Evolutionary conservation across 257 asterid species (phyloP).

Genomic region (Thymus quinquecostatus): DNA sequence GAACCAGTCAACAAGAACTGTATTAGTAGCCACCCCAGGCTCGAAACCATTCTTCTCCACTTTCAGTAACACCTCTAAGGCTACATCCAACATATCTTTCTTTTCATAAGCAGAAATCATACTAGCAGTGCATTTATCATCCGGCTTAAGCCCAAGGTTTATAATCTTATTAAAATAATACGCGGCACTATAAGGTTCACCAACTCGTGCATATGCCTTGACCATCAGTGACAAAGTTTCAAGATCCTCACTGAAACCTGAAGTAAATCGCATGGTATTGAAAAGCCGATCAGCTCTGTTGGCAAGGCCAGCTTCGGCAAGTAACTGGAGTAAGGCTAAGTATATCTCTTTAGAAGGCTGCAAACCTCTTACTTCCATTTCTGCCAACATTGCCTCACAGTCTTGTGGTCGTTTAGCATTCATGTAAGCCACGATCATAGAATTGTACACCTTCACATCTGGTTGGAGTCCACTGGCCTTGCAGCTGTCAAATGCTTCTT

Average conservation of each 20-base stretch:
- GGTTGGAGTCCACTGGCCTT: constrained; percentile 63
- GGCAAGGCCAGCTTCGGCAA: constrained; percentile 44
- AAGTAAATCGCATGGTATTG: constrained; percentile 55
- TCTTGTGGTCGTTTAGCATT: constrained; percentile 54
- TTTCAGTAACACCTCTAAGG: constrained; percentile 60
- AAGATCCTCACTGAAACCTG: constrained; percentile 46
- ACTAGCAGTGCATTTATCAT: constrained; percentile 71
- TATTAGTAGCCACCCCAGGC: constrained; percentile 73
- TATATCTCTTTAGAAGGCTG: constrained; percentile 60
- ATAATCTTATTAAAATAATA: constrained; percentile 53
- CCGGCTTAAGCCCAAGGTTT: constrained; percentile 72
- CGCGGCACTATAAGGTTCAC: constrained; percentile 48
- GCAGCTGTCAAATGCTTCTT: constrained; percentile 54
- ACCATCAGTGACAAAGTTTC: constrained; percentile 65
- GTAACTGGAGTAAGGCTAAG: constrained; percentile 69
- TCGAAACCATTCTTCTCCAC: constrained; percentile 75
- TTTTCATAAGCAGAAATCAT: constrained; percentile 67
- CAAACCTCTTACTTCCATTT: constrained; percentile 61
- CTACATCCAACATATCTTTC: constrained; percentile 58
- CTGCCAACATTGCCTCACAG: constrained; percentile 50
- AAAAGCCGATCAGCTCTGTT: constrained; percentile 48
- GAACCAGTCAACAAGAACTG: constrained; percentile 81
- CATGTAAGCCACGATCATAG: constrained; percentile 73
- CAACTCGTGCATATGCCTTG: constrained; percentile 56
- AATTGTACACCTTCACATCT: constrained; percentile 51